Evolutionary conservation across 176 grass and related monocot species (phyloP).

Genomic region (Chloris gayana): DNA sequence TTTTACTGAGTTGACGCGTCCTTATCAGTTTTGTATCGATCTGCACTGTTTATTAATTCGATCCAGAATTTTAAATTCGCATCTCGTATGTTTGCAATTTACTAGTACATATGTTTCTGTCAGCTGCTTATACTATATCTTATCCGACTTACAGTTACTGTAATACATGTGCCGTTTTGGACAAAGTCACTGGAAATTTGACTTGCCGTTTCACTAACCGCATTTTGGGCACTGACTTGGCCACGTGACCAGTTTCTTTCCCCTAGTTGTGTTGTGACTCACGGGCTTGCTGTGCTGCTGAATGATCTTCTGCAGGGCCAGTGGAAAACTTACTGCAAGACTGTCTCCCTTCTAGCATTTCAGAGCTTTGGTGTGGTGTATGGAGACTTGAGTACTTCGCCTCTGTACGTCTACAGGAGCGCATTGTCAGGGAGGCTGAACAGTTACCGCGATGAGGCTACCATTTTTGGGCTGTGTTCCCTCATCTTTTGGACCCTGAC

Average conservation of each 20-base stretch:
- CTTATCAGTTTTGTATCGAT: background rate
- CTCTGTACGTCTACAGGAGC: conserved; percentile 63
- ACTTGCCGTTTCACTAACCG: background rate
- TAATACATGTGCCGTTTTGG: background rate
- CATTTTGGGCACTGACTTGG: background rate
- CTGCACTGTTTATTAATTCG: background rate
- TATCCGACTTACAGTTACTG: background rate
- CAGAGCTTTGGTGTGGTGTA: conserved; percentile 82
- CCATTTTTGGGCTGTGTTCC: conserved; percentile 66
- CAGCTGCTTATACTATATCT: background rate
- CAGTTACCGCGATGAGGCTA: conserved; percentile 42
- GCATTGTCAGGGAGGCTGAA: conserved; percentile 49
- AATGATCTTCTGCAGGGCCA: conserved; percentile 36
- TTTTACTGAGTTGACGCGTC: conserved; percentile 12
- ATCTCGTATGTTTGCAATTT: background rate
- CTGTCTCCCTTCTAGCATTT: conserved; percentile 56
- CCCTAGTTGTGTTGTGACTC: background rate
- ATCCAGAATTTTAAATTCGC: background rate
- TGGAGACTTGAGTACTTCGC: conserved; percentile 67
- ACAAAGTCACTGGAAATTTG: background rate
- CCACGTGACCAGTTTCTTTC: background rate
- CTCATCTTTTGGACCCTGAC: conserved; percentile 75
- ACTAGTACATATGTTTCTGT: background rate
- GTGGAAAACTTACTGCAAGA: conserved; percentile 50
- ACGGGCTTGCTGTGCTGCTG: background rate